Percentiles rank a stretch among this genome's conserved stretches.
Evolutionary conservation across 352 stramenopile species (phyloP).

Genomic region (Peronospora tabacina): DNA sequence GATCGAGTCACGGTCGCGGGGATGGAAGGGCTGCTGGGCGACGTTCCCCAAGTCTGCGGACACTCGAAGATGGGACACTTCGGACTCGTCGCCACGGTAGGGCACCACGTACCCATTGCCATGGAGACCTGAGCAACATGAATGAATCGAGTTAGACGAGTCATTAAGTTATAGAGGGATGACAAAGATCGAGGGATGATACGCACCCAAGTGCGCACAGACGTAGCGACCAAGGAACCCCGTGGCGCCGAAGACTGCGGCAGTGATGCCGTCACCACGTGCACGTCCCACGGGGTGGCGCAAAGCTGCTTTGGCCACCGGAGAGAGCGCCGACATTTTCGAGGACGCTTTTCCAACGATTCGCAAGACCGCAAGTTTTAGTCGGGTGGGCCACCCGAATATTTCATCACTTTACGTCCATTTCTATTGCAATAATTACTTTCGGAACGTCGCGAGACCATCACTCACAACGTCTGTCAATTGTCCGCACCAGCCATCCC

Average conservation of each 20-base stretch:
- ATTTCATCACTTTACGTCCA: too few species aligned
- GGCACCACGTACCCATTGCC: conserved; percentile 77
- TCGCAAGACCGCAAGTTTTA: not conserved
- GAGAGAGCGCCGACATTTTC: conserved; percentile 74
- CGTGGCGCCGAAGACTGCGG: conserved; percentile 92
- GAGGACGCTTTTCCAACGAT: conserved; percentile 1
- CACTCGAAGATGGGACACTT: conserved; percentile 91
- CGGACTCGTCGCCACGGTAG: conserved; percentile 91
- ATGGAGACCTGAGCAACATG: conserved; percentile 35
- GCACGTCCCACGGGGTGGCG: conserved; percentile 69
- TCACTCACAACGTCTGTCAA: too few species aligned
- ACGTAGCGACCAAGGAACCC: conserved; percentile 95
- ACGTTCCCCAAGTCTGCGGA: conserved; percentile 91
- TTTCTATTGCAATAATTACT: too few species aligned
- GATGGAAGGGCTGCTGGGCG: conserved; percentile 67
- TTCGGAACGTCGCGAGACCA: too few species aligned
- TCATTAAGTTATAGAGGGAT: not conserved
- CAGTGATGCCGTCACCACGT: conserved; percentile 80
- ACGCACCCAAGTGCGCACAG: conserved; percentile 88
- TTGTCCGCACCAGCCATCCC: not conserved
- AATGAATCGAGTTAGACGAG: not conserved
- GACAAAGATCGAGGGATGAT: too few species aligned
- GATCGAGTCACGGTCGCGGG: conserved; percentile 91
- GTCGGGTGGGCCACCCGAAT: not conserved
- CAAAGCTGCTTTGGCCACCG: conserved; percentile 64